Evolutionary conservation across 768 basidiomycete genomes (phyloP), one percentile per base, ranked within the genome.

Genomic region (Boletus subcaerulescens): DNA sequence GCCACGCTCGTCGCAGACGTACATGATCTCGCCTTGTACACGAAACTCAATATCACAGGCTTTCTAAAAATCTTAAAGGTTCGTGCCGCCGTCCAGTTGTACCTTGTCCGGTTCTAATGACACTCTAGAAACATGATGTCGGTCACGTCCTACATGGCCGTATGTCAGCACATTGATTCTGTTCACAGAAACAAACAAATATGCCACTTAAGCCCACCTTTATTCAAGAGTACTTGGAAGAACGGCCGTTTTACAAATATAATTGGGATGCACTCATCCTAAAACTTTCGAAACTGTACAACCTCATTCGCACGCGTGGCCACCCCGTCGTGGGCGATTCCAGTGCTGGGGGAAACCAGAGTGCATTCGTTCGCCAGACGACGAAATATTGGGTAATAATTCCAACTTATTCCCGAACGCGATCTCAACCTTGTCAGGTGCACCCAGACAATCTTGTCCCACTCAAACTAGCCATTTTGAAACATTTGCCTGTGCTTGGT

Each of bases 21-120:
- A 12, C 91, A 94, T 61, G 91, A 93, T 70, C 79, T 95, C 39
- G 93, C 94, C 1, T 76, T 98, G 31, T 90, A 95, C 69, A 95
- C 96, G 4, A 98, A 98, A 69, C 82, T 98, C 51, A 98, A 98
- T 70, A 94, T 98, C 65, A 98, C 97, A 1, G 97, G 97, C 11
- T 99, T 99, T 70, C 89, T 98, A 80, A 99, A 99, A 75, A 98
- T 98, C 57, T 77, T 98, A 57, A 98, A 98, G 81, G 90, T 88
- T 56, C 45, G 71, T 70, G 13, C 45, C 24, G 3, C 45, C 48
- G 3, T 52, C 32, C 24, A 31, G 15, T 31, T 17, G 40, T 45
- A 35, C n/a, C 47, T 7, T 39, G 40, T 52, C 45, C 20, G 4
- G 35, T 45, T 47, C 57, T 61, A 31, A 68, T 4, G 15, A 29